Conservation (phyloP, 73 alveolate genomes). For the Blepharisma japonicum region DNA sequence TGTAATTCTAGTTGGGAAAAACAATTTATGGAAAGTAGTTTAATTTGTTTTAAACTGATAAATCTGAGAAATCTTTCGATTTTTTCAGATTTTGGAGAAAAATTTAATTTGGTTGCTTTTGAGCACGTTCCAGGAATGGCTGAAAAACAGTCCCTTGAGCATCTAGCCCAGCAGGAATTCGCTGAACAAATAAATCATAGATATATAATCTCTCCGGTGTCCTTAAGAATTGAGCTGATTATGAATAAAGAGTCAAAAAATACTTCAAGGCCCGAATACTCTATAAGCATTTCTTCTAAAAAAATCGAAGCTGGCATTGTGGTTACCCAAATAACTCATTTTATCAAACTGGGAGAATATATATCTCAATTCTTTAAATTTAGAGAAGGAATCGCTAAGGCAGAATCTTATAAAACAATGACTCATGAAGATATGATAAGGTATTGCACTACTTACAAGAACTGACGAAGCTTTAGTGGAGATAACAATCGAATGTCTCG, state of each 20-base stretch:
- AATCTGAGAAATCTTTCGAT: constrained; percentile 32
- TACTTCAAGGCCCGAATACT: too few relatives aligned
- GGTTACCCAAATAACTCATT: neutral
- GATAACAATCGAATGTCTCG: too few relatives aligned
- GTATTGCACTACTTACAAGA: too few relatives aligned
- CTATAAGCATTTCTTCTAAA: neutral
- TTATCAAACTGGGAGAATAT: neutral
- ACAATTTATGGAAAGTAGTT: constrained; percentile 35
- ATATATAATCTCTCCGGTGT: neutral
- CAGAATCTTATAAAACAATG: neutral
- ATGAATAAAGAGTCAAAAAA: neutral
- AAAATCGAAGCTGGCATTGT: neutral
- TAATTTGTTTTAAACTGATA: constrained; percentile 33
- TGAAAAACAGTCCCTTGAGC: too few relatives aligned
- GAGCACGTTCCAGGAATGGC: too few relatives aligned
- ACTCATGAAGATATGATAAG: neutral
- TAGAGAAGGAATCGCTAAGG: neutral
- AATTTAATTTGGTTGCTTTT: neutral
- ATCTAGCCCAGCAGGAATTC: neutral
- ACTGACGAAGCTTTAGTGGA: too few relatives aligned
- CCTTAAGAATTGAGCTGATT: neutral
- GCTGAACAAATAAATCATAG: constrained; percentile 1
- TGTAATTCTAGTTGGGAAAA: constrained; percentile 42
- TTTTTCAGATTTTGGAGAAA: constrained; percentile 29
- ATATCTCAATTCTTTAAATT: neutral